Percentiles rank a stretch among this genome's conserved stretches.
Conservation (phyloP, 768 basidiomycete species). For the Lactifluus echinatus region DNA sequence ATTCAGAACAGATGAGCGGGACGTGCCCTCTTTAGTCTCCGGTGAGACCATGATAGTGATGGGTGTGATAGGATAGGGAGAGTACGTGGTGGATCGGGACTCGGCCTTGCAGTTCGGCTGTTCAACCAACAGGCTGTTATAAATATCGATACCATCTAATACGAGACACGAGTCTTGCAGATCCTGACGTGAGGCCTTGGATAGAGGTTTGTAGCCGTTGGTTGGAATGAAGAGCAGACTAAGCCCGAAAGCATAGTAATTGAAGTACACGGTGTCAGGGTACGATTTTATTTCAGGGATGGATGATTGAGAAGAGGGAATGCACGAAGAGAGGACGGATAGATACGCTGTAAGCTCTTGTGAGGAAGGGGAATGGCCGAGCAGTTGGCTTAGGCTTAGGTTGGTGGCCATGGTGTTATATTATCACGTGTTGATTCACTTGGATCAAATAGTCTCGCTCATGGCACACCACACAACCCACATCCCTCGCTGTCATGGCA, state of each 20-base stretch:
- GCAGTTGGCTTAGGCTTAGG: slow-evolving; percentile 29
- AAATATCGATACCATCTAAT: slow-evolving; percentile 74
- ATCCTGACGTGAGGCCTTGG: slow-evolving; percentile 37
- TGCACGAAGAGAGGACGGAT: slow-evolving; percentile 23
- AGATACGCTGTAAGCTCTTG: slow-evolving; percentile 37
- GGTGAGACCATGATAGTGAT: slow-evolving; percentile 36
- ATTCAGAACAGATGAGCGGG: slow-evolving; percentile 34
- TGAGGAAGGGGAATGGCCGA: slow-evolving; percentile 47
- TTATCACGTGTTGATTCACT: not conserved
- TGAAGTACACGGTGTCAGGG: slow-evolving; percentile 79
- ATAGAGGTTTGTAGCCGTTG: slow-evolving; percentile 51
- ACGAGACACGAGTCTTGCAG: slow-evolving; percentile 43
- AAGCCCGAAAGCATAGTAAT: slow-evolving; percentile 70
- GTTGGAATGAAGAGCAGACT: slow-evolving; percentile 70
- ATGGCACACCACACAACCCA: not conserved
- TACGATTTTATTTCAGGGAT: slow-evolving; percentile 71
- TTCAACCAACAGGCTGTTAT: slow-evolving; percentile 45
- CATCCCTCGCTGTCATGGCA: not conserved
- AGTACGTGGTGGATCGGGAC: slow-evolving; percentile 41
- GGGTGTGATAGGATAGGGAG: slow-evolving; percentile 48
- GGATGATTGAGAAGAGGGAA: slow-evolving; percentile 14
- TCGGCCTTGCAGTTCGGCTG: slow-evolving; percentile 23
- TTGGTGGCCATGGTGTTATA: not conserved
- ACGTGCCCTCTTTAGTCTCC: slow-evolving; percentile 19
- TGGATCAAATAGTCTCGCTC: too few relatives aligned